Base-by-base conservation (phyloP, 1,284 basidiomycete genomes). In the Moniliophthora roreri region DNA sequence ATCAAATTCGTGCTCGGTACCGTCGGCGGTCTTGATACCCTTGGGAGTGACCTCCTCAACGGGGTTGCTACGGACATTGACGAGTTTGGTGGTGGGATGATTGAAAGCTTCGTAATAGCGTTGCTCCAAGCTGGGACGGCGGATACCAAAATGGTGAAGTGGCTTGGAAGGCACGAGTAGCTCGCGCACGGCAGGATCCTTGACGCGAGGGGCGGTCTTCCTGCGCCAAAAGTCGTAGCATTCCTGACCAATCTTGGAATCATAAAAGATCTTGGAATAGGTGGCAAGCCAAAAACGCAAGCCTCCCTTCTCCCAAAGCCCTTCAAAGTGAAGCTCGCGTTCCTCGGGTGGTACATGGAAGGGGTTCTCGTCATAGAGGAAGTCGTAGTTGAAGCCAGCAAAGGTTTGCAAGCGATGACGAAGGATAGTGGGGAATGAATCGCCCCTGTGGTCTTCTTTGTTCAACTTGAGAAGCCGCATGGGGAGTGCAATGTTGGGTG, bases 21-120 rank as follows among this genome's bases (percentile, higher is more conserved):
- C 55, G 34, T 56, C 51, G 11, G 35, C 46, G 3, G 48, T 46
- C 8, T 45, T 20, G 11, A 56, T 53, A 20, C 41, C 47, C 3
- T 46, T 34, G 1, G 32, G 36, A 0, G 51, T 53, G 18, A 47
- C 15, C 28, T 47, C 21, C 2, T 10, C 18, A 18, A 56, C 50
- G 10, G 55, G 28, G 35, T 39, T 50, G 21, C 46, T 37, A 16
- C 32, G 15, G 3, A 56, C 40, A 20, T 53, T 48, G 10, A 56
- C 51, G 7, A 56, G 42, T 4, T 52, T 40, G 41, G 50, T 51
- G 32, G 50, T 21, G 4, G 55, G 47, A 11, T 52, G 51, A 24
- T 56, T 56, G 36, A 50, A 56, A 10, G 38, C 45, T 7, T 56
- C 55, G 35, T 47, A 56, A 21, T 56, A 56, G 1, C 48, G 40